These are phyloP conservation scores for Lumnitzera racemosa DNA, from an alignment of 345 rosid genomes.

Conservation along the genomic window DNA sequence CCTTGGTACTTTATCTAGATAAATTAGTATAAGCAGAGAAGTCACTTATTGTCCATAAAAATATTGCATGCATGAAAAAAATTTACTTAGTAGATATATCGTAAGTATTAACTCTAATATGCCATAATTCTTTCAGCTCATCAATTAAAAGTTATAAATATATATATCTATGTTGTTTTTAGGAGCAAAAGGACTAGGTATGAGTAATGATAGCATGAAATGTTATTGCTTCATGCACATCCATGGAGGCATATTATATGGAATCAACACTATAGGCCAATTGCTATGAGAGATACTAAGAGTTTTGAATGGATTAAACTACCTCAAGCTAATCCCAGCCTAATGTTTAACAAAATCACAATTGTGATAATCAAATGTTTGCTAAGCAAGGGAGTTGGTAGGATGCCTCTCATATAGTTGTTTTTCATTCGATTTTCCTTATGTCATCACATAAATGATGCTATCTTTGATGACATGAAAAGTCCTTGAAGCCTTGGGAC, in stretches of 20 bases:
- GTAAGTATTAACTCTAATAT: not conserved
- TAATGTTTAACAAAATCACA: not conserved
- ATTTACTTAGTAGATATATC: not conserved
- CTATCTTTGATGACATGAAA: too few species aligned
- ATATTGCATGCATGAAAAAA: too few species aligned
- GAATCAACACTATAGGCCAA: not conserved
- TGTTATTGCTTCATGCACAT: too few species aligned
- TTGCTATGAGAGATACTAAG: not conserved
- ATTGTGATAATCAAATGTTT: not conserved
- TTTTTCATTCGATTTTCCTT: not conserved
- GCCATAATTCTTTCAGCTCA: conserved; percentile 7
- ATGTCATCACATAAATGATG: too few species aligned
- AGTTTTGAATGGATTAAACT: conserved; percentile 5
- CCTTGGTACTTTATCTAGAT: too few species aligned
- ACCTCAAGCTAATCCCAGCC: not conserved
- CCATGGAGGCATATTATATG: too few species aligned
- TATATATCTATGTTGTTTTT: not conserved
- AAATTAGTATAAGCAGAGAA: too few species aligned
- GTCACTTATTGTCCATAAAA: too few species aligned
- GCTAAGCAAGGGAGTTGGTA: not conserved
- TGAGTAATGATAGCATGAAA: too few species aligned
- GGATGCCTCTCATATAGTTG: not conserved
- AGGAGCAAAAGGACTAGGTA: too few species aligned
- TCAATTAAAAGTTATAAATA: conserved; percentile 1
- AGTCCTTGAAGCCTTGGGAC: too few species aligned